Percentiles rank a stretch among this genome's conserved stretches.
These are phyloP conservation scores for Pyrenochaeta sp. DNA, from an alignment of 2,329 filamentous ascomycete species.

Conservation along the genomic window DNA sequence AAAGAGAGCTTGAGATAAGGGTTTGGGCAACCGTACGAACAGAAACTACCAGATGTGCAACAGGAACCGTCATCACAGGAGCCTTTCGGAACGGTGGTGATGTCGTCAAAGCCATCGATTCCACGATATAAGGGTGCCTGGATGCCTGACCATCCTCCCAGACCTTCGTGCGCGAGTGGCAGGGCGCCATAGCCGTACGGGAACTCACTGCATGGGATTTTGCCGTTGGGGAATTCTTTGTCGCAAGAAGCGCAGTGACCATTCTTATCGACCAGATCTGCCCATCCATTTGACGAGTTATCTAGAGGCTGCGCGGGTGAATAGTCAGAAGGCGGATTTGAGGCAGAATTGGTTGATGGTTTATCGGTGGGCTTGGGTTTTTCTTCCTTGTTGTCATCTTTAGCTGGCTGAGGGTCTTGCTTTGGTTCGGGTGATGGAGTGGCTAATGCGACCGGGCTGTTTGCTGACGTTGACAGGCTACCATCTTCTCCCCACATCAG, in stretches of 20 bases:
- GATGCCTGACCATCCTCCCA: constrained; percentile 82
- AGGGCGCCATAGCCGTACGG: constrained; percentile 84
- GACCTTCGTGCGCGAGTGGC: constrained; percentile 70
- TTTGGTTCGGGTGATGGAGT: constrained; percentile 26
- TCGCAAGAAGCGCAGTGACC: constrained; percentile 62
- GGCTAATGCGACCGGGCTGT: constrained; percentile 16
- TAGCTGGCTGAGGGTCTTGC: constrained; percentile 3
- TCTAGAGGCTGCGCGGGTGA: constrained; percentile 26
- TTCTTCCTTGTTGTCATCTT: constrained; percentile 5
- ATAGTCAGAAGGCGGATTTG: constrained; percentile 4
- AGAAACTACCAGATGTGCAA: constrained; percentile 73
- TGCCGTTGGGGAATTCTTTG: constrained; percentile 77
- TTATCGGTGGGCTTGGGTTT: constrained; percentile 10
- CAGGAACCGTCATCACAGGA: constrained; percentile 62
- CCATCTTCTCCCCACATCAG: constrained; percentile 71
- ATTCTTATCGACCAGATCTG: constrained; percentile 28
- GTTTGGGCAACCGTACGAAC: constrained; percentile 91
- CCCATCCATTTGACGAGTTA: constrained; percentile 23
- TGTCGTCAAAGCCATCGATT: constrained; percentile 57
- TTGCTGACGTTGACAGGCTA: constrained; percentile 48
- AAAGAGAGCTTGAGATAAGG: constrained; percentile 95
- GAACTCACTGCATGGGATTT: constrained; percentile 75
- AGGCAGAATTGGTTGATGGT: constrained; percentile 8
- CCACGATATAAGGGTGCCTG: constrained; percentile 61
- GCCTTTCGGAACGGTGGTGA: constrained; percentile 72